Conservation (phyloP, 1,139 yeast species). For the Lodderomyces parapsilosis region DNA sequence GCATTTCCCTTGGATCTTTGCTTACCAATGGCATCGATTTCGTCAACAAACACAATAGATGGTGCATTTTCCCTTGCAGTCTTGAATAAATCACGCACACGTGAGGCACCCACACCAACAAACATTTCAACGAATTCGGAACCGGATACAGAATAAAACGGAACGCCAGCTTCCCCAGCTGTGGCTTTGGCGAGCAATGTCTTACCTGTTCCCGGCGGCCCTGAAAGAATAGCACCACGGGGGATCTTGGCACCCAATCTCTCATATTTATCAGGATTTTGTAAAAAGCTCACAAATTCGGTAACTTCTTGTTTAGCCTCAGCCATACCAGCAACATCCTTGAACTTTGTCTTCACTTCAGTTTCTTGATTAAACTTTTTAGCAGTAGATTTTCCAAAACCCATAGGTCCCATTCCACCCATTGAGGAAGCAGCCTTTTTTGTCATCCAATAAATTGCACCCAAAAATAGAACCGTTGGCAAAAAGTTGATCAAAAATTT, state of each 20-base stretch:
- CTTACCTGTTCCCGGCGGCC: slow-evolving; percentile 99
- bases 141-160: slow-evolving; percentile 91
- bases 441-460: slow-evolving; percentile 79
- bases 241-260: slow-evolving; percentile 95
- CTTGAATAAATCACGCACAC: slow-evolving; percentile 91
- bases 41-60: slow-evolving; percentile 90
- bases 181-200: slow-evolving; percentile 97
- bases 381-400: slow-evolving; percentile 86
- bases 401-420: slow-evolving; percentile 65
- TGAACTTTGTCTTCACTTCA: slow-evolving; percentile 81
- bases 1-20: slow-evolving; percentile 83
- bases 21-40: slow-evolving; percentile 97
- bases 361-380: slow-evolving; percentile 90
- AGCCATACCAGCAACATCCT: slow-evolving; percentile 95
- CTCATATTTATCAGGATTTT: slow-evolving; percentile 86
- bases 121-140: slow-evolving; percentile 99
- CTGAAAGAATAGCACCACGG: slow-evolving; percentile 94
- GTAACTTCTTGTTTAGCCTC: slow-evolving; percentile 98
- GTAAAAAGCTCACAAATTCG: slow-evolving; percentile 93
- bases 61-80: slow-evolving; percentile 95
- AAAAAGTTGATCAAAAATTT: slow-evolving; percentile 66
- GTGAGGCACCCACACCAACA: slow-evolving; percentile 97
- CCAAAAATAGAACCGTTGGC: slow-evolving; percentile 82
- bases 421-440: slow-evolving; percentile 46
- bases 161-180: slow-evolving; percentile 98